A percentile compares a stretch with the other conserved stretches of the same genome.
phyloP scores from a whole-genome alignment of 2,329 filamentous ascomycete genomes.

The Trichoderma koningii region DNA sequence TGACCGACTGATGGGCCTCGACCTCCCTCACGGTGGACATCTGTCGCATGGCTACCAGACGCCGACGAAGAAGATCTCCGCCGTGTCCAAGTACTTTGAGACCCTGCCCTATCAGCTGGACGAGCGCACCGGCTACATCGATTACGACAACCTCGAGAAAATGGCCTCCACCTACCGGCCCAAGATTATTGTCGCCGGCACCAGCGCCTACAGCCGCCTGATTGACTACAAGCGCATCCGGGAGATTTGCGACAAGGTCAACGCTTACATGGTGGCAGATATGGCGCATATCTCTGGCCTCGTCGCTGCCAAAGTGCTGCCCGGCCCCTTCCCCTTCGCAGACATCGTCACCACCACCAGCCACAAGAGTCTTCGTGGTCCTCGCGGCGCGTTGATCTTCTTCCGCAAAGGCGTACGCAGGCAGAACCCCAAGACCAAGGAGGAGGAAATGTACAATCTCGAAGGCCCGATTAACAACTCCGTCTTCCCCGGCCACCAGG shows the following conservation, averaged over 20 bases:
- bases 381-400: conserved; percentile 97
- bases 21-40: conserved; percentile 94
- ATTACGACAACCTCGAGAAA: conserved; percentile 90
- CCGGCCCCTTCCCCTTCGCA: conserved; percentile 83
- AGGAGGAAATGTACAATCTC: conserved; percentile 84
- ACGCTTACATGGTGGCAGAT: conserved; percentile 90
- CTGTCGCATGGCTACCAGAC: conserved; percentile 97
- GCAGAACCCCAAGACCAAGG: conserved; percentile 81
- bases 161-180: conserved; percentile 86
- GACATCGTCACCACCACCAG: conserved; percentile 98
- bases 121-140: conserved; percentile 87
- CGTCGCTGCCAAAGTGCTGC: conserved; percentile 87
- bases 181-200: conserved; percentile 92
- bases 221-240: conserved; percentile 95
- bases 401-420: conserved; percentile 89
- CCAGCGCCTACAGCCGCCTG: conserved; percentile 91
- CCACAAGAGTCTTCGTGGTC: conserved; percentile 95
- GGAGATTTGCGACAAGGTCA: conserved; percentile 85
- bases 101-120: conserved; percentile 93
- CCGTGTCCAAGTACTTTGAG: conserved; percentile 98
- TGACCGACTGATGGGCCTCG: conserved; percentile 94
- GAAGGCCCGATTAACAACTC: conserved; percentile 93
- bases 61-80: conserved; percentile 92
- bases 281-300: conserved; percentile 98
- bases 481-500: conserved; percentile 97